phyloP scores from a whole-genome alignment of 148 eudicot species.

The Rhododendron vialii region DNA sequence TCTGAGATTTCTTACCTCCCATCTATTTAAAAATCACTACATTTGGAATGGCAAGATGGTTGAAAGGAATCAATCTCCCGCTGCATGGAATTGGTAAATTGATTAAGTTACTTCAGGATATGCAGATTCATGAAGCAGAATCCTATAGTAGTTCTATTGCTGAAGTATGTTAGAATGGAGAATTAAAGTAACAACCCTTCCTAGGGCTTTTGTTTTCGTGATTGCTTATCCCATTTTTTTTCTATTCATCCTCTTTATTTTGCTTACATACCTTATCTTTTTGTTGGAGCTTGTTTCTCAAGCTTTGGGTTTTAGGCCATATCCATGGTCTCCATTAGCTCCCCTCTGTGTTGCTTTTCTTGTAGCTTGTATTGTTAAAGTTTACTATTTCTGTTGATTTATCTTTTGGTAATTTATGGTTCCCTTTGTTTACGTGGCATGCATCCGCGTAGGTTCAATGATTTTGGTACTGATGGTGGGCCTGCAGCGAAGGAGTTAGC shows the following conservation, averaged over 20 bases:
- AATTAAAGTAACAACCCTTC: not conserved
- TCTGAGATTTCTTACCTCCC: not conserved
- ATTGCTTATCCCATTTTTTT: too few species aligned
- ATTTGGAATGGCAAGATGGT: not conserved
- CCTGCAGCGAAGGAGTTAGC: constrained; percentile 58
- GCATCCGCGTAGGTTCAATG: constrained; percentile 52
- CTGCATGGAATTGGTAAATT: not conserved
- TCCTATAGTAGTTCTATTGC: not conserved
- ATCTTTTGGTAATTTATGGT: not conserved
- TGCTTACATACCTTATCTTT: not conserved
- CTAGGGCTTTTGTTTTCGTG: not conserved
- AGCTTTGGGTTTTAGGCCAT: not conserved
- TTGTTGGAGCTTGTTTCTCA: not conserved
- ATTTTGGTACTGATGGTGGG: constrained; percentile 76
- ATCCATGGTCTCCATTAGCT: not conserved
- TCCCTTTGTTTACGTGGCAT: not conserved
- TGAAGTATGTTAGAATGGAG: not conserved
- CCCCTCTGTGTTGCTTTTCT: not conserved
- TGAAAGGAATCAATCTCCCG: not conserved
- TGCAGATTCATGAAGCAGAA: not conserved
- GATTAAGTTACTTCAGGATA: not conserved
- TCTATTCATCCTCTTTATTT: not conserved
- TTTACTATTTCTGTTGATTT: not conserved
- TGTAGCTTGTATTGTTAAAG: not conserved
- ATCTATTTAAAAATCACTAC: not conserved